A percentile compares a stretch with the other conserved stretches of the same genome.
Evolutionary conservation across 371 early-diverging fungal species (phyloP).

Genomic region (Coemansia sp.): DNA sequence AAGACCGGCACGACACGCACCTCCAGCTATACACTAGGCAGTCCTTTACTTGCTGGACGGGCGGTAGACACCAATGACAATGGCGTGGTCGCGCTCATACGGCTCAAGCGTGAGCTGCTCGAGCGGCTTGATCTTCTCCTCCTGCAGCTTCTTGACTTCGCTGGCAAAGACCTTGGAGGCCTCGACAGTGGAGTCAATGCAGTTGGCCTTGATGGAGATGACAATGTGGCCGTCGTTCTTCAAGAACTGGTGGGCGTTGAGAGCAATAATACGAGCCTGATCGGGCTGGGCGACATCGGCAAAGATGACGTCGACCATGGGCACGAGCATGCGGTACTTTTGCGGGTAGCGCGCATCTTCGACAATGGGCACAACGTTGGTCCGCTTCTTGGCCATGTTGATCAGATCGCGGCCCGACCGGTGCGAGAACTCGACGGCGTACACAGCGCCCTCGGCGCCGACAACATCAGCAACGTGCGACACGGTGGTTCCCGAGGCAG

Average conservation of each 20-base stretch:
- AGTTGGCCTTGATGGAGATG: constrained; percentile 99
- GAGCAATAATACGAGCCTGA: constrained; percentile 99
- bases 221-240: constrained; percentile 98
- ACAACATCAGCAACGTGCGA: constrained; percentile 99
- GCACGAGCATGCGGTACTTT: constrained; percentile 99
- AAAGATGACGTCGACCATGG: constrained; percentile 99
- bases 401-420: constrained; percentile 99
- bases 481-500: constrained; percentile 98
- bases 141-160: constrained; percentile 99
- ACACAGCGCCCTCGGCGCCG: constrained; percentile 98
- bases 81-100: constrained; percentile 99
- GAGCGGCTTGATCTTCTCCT: constrained; percentile 98
- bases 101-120: constrained; percentile 99
- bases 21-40: too few relatives aligned
- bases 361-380: constrained; percentile 99
- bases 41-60: constrained; percentile 32
- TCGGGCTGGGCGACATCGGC: constrained; percentile 99
- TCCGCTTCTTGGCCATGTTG: constrained; percentile 99
- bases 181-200: constrained; percentile 99
- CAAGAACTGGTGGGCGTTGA: constrained; percentile 99
- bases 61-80: constrained; percentile 94
- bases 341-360: constrained; percentile 99
- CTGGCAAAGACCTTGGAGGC: constrained; percentile 99
- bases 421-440: constrained; percentile 99
- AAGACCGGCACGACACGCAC: background rate